Base-by-base conservation (phyloP, 1,284 basidiomycete genomes). In the Dichomitus squalens region DNA sequence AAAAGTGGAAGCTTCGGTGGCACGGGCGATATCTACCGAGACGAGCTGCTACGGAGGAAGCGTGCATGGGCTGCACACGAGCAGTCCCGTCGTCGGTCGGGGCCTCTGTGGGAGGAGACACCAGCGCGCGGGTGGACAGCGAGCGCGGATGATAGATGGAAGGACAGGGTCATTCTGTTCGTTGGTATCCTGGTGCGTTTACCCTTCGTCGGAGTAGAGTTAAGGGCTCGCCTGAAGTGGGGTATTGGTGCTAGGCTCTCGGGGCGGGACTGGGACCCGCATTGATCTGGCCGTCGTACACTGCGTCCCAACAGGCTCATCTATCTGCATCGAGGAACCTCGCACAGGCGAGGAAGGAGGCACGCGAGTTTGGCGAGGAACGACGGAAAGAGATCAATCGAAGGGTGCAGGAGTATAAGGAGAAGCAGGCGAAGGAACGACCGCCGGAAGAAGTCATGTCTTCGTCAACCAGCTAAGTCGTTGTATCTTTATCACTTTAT, bases 31-130 rank as follows among this genome's bases (percentile, higher is more conserved):
- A 64, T 69, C 1, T 71, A 75, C 18, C 68, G 67, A 8, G 72
- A 73, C 14, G 79, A 82, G 64, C 69, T 82, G 16, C 70, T 69
- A n/a, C 67, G 75, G 34, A 64, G 79, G 47, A 65, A 75, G 67
- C 64, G 69, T 7, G 64, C 59, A 29, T 64, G 63, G 25, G 62
- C 62, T n/a, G 61, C 65, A 7, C 55, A 60, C 29, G 57, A 57
- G 16, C 51, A 58, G 33, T 47, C 55, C 18, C 52, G 59, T 23
- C 39, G 43, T 12, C 34, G 52, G 5, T 35, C 46, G 9, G 52
- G 51, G 5, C 36, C 48, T 34, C 34, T 46, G 14, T 49, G 40
- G 34, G 43, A 54, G 44, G 35, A 52, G 20, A 16, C 59, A 8
- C 49, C 50, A 7, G 51, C 58, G 46, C 29, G 52, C 16, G 60